Conservation (phyloP, 2,329 filamentous ascomycete genomes). For the Podosphaera xanthii region DNA sequence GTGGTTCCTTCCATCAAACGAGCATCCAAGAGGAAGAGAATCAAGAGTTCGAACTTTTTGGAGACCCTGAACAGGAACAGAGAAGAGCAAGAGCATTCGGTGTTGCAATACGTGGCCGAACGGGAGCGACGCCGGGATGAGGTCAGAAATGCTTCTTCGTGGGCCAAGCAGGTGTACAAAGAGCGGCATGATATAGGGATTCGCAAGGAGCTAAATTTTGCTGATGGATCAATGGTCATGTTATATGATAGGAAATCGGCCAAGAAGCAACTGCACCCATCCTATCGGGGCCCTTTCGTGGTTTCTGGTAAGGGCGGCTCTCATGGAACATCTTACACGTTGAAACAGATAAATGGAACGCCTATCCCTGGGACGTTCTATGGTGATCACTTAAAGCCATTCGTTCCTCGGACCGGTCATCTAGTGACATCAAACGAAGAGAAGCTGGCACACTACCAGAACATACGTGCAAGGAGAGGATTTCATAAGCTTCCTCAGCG, state of each 20-base stretch:
- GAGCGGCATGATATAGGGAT: neutral
- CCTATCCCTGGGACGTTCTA: neutral
- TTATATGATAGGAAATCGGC: constrained; percentile 1
- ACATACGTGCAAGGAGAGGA: neutral
- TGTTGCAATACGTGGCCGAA: neutral
- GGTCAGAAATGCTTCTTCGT: neutral
- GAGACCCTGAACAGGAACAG: neutral
- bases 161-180: neutral
- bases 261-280: neutral
- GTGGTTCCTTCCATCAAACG: neutral
- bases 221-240: neutral
- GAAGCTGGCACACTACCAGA: neutral
- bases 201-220: neutral
- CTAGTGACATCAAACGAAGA: neutral
- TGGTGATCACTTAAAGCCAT: neutral
- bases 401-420: neutral
- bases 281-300: neutral
- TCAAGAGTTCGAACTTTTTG: neutral
- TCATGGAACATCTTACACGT: neutral
- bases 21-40: neutral
- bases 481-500: neutral
- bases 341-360: neutral
- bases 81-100: neutral
- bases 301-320: neutral
- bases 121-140: neutral